These are phyloP conservation scores for Amyloporia xantha DNA, from an alignment of 768 basidiomycete genomes.

Conservation along the genomic window DNA sequence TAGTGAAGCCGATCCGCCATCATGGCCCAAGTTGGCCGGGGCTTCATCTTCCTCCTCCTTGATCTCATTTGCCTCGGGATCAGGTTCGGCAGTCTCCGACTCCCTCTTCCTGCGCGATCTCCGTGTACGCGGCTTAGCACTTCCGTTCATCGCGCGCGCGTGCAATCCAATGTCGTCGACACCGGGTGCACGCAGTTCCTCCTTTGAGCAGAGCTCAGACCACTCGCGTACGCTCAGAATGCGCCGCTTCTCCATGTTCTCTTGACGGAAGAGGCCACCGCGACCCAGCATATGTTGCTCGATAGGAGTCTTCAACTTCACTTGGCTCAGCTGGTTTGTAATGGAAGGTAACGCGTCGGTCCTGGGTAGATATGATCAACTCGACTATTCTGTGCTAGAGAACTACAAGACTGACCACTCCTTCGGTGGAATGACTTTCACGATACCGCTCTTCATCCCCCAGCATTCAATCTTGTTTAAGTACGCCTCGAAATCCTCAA, in stretches of 20 bases:
- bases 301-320: conserved; percentile 86
- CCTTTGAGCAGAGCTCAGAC: conserved; percentile 68
- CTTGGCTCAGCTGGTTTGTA: conserved; percentile 56
- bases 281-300: conserved; percentile 89
- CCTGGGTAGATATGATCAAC: conserved; percentile 37
- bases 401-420: conserved; percentile 64
- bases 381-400: conserved; percentile 14
- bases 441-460: conserved; percentile 87
- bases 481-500: conserved; percentile 86
- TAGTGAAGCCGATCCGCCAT: conserved; percentile 14
- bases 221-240: conserved; percentile 84
- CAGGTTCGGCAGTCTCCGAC: conserved; percentile 40
- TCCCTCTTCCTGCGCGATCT: conserved; percentile 38
- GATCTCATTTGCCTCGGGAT: conserved; percentile 23
- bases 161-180: conserved; percentile 58
- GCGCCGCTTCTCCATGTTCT: conserved; percentile 86
- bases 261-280: conserved; percentile 80
- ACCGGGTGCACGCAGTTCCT: conserved; percentile 71
- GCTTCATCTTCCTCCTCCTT: conserved; percentile 44
- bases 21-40: conserved; percentile 9
- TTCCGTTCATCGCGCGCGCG: conserved; percentile 32
- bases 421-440: conserved; percentile 92
- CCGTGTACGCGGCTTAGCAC: conserved; percentile 32
- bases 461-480: conserved; percentile 84
- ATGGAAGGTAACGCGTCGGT: conserved; percentile 65